Evolutionary conservation across 2,329 filamentous ascomycete genomes (phyloP).

Genomic region (Dendryphion nanum): DNA sequence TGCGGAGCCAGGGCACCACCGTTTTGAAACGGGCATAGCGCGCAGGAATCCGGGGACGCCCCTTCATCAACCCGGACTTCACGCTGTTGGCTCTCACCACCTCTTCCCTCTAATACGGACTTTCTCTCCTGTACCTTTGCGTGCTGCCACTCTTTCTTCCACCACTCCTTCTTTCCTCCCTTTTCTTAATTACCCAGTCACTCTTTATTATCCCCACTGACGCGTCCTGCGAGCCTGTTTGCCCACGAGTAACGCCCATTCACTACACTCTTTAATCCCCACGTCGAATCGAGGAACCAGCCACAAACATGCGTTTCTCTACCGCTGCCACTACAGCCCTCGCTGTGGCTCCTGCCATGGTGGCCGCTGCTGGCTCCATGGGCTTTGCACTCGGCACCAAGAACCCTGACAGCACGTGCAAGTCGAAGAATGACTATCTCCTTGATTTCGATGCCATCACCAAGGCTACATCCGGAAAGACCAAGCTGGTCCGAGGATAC

Average conservation of each 20-base stretch:
- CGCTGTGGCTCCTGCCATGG: slow-evolving; percentile 45
- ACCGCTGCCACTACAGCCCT: slow-evolving; percentile 30
- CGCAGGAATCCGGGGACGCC: no score
- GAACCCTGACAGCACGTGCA: slow-evolving; percentile 59
- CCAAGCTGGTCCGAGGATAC: slow-evolving; percentile 64
- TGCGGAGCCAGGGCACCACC: no score
- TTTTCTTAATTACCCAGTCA: slow-evolving; percentile 15
- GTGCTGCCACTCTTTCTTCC: slow-evolving; percentile 20
- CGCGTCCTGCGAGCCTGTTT: background rate
- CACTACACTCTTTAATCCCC: slow-evolving; percentile 1
- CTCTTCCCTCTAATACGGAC: no score
- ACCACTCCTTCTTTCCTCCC: slow-evolving; percentile 24
- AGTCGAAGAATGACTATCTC: slow-evolving; percentile 61
- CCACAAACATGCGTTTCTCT: slow-evolving; percentile 34
- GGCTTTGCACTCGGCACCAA: slow-evolving; percentile 69
- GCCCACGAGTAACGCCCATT: slow-evolving; percentile 4
- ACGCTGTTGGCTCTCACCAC: no score
- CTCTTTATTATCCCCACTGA: slow-evolving; percentile 10
- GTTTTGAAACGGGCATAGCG: slow-evolving; percentile 11
- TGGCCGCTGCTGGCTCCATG: slow-evolving; percentile 55
- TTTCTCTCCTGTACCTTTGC: slow-evolving; percentile 10
- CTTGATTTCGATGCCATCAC: slow-evolving; percentile 64
- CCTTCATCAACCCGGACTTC: no score
- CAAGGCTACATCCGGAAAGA: slow-evolving; percentile 41
- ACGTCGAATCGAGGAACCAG: slow-evolving; percentile 5